Evolutionary conservation across 2,329 filamentous ascomycete genomes (phyloP), one percentile per base, ranked within the genome.

Genomic region (Didymella pinodella): DNA sequence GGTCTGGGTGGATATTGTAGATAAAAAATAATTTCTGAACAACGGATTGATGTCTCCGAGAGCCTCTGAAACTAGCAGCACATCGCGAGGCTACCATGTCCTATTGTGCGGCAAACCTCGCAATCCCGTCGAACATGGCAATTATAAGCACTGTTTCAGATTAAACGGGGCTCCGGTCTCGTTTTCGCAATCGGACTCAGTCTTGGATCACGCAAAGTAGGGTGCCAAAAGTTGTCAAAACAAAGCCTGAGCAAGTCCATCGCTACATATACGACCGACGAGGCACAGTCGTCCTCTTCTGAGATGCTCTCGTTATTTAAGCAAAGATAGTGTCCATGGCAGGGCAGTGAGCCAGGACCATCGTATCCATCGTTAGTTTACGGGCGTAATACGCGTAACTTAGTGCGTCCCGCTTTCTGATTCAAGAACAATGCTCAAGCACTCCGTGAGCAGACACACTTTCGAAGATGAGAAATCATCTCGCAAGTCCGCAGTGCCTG

Each of bases 361-460:
- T 26, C 20, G 31, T 48, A 38, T 38, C 25, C 31, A 32, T 25
- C 38, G 10, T 41, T 41, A 41, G 38, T 25, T 20, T 41, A 41
- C 38, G 38, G 38, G 38, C 38, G 38, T 41, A 22, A 41, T 41
- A 41, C 38, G 38, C 38, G 20, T 41, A 41, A 41, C 38, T 41
- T 36, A 31, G 16, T 38, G 28, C 46, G 41, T 28, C 41, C 26
- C 41, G 26, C 40, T 43, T 26, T 26, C 14, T 43, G 18, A 25
- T 26, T 26, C 40, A 43, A 48, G 45, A 31, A 34, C n/a, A 20
- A 10, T n/a, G 18, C 18, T 34, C 45, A 43, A 43, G 43, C 10
- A 26, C 28, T 32, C n/a, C 28, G 7, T 29, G 14, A 46, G 26
- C 44, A 46, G 28, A 29, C 2, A 29, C 7, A 16, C 16, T 25